Evolutionary conservation across 2,329 filamentous ascomycete genomes (phyloP), one percentile per base, ranked within the genome.

Genomic region (Diaporthe nobilis): DNA sequence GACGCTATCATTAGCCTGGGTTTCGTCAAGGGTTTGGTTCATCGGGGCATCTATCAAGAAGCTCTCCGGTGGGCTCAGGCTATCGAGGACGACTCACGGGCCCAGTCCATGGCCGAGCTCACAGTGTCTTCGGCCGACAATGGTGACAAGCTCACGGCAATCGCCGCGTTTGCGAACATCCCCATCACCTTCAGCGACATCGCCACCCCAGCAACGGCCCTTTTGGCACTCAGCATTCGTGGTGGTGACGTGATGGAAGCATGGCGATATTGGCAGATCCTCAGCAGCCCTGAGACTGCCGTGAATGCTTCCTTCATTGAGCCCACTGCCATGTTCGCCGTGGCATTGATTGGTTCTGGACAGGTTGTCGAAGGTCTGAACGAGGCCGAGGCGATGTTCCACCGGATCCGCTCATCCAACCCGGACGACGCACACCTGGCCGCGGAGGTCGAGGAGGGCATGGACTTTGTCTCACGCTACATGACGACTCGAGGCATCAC

Each of bases 241-340:
- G 90, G 91, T 78, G 95, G 94, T 75, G 93, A 98, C 83, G 91
- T 98, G 75, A 88, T 92, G 34, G 90, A 91, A 73, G 96, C 96
- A 70, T 90, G 93, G 78, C 90, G 92, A 78, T 96, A 95, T 86
- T 98, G 96, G 95, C 90, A 91, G 72, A 88, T 94, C 74, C 87
- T 98, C 72, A 91, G 89, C 78, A 89, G 87, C 53, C 89, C 92
- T 2, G 89, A 92, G 75, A 88, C 91, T 80, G 86, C 89, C 71
- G 89, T 91, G 47, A 89, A 90, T 17, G 83, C 89, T 72, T 87
- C 92, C 44, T 93, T 97, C 83, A 94, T 98, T 77, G 95, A 98
- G 85, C 94, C 95, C 34, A 94, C 95, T 17, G 91, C 94, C 75
- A 98, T 98, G 95, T 98, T 96, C 81, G 92, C 94, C 20, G 92